phyloP scores from a whole-genome alignment of 2,329 filamentous ascomycete genomes.

The Microascus cirrosus region DNA sequence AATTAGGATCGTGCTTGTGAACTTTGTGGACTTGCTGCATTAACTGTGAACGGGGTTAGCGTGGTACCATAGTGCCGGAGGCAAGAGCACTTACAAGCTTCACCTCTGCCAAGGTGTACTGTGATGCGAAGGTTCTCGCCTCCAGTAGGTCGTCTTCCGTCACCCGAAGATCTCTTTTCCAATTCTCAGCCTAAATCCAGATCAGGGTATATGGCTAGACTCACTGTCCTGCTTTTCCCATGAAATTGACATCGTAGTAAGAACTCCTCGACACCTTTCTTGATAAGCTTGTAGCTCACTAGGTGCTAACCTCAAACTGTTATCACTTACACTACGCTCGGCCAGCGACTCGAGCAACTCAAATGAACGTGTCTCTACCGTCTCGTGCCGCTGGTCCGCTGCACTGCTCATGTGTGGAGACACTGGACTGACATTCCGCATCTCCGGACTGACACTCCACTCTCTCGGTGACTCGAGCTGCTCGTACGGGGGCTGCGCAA shows the following conservation, averaged over 20 bases:
- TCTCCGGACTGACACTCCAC: background rate
- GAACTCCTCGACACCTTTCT: background rate
- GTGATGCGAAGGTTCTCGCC: slow-evolving; percentile 29
- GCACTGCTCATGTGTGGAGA: too few relatives aligned
- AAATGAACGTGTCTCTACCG: background rate
- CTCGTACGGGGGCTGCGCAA: background rate
- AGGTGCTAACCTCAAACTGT: too few relatives aligned
- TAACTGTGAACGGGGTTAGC: background rate
- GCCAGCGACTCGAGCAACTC: background rate
- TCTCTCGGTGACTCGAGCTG: background rate
- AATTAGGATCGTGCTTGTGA: slow-evolving; percentile 31
- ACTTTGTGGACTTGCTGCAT: slow-evolving; percentile 19
- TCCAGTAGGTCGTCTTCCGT: slow-evolving; percentile 34
- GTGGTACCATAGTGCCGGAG: background rate
- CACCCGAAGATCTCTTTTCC: slow-evolving; percentile 16
- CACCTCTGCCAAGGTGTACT: slow-evolving; percentile 29
- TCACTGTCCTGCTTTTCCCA: background rate
- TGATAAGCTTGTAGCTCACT: background rate
- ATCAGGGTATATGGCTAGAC: background rate
- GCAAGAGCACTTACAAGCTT: background rate
- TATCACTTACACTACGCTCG: too few relatives aligned
- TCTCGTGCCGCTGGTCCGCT: too few relatives aligned
- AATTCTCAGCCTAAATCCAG: background rate
- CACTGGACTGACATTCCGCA: background rate
- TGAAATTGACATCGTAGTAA: background rate